Evolutionary conservation across 768 basidiomycete genomes (phyloP).

Genomic region (Suillus tomentosus): DNA sequence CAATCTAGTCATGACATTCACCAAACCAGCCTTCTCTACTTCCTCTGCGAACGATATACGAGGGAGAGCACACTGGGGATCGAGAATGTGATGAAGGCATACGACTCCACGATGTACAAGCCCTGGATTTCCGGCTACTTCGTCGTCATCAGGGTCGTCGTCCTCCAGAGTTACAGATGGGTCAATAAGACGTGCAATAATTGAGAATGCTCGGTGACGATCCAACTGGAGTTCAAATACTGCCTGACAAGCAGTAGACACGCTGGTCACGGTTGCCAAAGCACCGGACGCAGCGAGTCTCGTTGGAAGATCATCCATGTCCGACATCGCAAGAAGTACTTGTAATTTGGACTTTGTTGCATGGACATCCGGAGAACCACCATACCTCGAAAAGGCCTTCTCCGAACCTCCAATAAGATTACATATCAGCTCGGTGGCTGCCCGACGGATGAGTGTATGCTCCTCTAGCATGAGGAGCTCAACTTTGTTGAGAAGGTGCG

Average conservation of each 20-base stretch:
- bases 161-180: constrained; percentile 43
- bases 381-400: constrained; percentile 72
- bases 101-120: constrained; percentile 79
- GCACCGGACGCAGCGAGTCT: constrained; percentile 90
- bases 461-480: constrained; percentile 83
- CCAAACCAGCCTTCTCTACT: constrained; percentile 54
- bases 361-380: constrained; percentile 42
- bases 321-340: constrained; percentile 80
- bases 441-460: constrained; percentile 78
- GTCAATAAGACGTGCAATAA: constrained; percentile 69
- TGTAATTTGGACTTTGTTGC: constrained; percentile 65
- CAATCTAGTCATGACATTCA: constrained; percentile 51
- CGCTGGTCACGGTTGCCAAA: constrained; percentile 75
- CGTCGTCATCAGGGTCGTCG: constrained; percentile 40
- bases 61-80: constrained; percentile 41
- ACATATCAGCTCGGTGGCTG: constrained; percentile 89
- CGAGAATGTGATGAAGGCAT: constrained; percentile 67
- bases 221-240: constrained; percentile 69
- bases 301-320: constrained; percentile 84
- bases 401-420: constrained; percentile 85
- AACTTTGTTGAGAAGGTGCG: constrained; percentile 62
- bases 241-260: constrained; percentile 57
- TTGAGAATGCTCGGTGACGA: constrained; percentile 59
- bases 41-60: constrained; percentile 50
- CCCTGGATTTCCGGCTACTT: constrained; percentile 48